Evolutionary conservation across 495 filamentous ascomycete genomes (phyloP).

Genomic region (Talaromyces borbonicus): DNA sequence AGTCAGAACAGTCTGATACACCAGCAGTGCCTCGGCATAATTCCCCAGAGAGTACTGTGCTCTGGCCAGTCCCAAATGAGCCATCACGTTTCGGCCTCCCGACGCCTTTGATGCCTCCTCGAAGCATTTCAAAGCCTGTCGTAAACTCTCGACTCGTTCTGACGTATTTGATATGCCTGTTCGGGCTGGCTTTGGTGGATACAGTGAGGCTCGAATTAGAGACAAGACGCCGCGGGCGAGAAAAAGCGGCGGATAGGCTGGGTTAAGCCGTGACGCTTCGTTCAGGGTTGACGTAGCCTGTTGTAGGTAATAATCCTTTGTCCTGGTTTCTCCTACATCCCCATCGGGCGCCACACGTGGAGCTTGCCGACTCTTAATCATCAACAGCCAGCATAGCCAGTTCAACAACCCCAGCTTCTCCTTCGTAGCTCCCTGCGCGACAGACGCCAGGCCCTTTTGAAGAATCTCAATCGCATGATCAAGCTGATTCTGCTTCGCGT

Average conservation of each 20-base stretch:
- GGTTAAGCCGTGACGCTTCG: slow-evolving; percentile 88
- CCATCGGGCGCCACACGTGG: slow-evolving; percentile 64
- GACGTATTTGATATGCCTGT: slow-evolving; percentile 54
- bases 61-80: slow-evolving; percentile 74
- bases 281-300: slow-evolving; percentile 84
- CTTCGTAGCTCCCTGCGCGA: slow-evolving; percentile 59
- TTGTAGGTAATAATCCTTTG: slow-evolving; percentile 87
- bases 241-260: slow-evolving; percentile 76
- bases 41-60: slow-evolving; percentile 74
- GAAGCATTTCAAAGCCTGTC: slow-evolving; percentile 79
- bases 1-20: slow-evolving; percentile 75
- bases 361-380: slow-evolving; percentile 84
- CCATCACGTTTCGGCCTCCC: slow-evolving; percentile 78
- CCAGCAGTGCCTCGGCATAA: slow-evolving; percentile 69
- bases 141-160: slow-evolving; percentile 69
- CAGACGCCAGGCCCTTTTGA: slow-evolving; percentile 65
- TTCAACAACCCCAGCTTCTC: slow-evolving; percentile 80
- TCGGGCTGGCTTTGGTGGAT: slow-evolving; percentile 54
- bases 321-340: slow-evolving; percentile 60
- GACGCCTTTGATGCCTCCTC: slow-evolving; percentile 84
- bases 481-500: slow-evolving; percentile 86
- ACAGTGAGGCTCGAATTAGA: slow-evolving; percentile 77
- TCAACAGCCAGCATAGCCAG: slow-evolving; percentile 83
- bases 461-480: slow-evolving; percentile 94
- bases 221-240: slow-evolving; percentile 87